Base-by-base conservation (phyloP, 164 flowering plant genomes). In the Pachysandra terminalis region DNA sequence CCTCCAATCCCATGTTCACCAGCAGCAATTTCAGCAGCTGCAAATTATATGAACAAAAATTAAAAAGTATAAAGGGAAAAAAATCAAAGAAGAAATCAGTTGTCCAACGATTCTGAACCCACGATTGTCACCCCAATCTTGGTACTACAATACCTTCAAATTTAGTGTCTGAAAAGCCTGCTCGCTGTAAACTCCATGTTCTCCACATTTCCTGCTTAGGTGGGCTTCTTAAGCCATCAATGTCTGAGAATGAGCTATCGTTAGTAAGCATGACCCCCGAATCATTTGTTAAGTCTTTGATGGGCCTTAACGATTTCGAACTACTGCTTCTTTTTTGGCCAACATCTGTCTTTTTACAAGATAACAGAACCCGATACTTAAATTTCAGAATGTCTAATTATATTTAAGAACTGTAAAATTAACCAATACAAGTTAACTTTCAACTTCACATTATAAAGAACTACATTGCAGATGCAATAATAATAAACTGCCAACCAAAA, bases 1-100 rank as follows among this genome's bases (percentile, higher is more conserved):
- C 61, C 68, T 63, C 68, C 71, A 16, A 55, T 40, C 59, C 66
- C 32, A 58, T 58, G 54, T 55, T 62, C 67, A 53, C 24, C 26
- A 35, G 73, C 66, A 66, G 67, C 66, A 73, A 82, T 76, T 77
- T 85, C 90, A 59, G 82, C 91, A 82, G 86, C 90, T 88, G 81
- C 76, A 60, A 10, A 40, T 40, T 45, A 45, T 12, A 45, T 45
- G 51, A 45, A 12, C 14, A 45, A 45, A 45, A 45, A 12, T 3
- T 10, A 15, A 45, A 5, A 32, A 32, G 5, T 7, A 32, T 7
- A 32, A 45, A 45, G n/a, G n/a, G n/a, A 45, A 45, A 45, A 45
- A 45, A 45, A 45, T 3, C 2, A 45, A 15, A 13, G 51, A 12
- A 45, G 10, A 45, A 10, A 10, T 45, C 51, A 45, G 51, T 45